A percentile compares a stretch with the other conserved stretches of the same genome.
Conservation (phyloP, 1,284 basidiomycete genomes). For the Trichosporon asahii region DNA sequence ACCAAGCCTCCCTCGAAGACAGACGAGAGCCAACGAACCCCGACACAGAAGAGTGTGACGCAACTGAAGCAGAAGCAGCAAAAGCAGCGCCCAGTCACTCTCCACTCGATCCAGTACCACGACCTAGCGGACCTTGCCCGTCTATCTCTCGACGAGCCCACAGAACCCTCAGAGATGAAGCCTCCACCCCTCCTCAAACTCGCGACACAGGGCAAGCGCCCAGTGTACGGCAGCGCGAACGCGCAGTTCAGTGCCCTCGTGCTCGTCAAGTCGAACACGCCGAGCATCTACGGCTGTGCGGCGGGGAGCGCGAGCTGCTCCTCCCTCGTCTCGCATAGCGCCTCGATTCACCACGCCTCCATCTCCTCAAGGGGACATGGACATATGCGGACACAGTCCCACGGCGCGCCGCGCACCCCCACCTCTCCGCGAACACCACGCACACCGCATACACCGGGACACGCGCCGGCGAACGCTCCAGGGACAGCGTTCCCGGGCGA, state of each 20-base stretch:
- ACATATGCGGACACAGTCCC: background rate
- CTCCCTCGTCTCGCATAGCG: too few relatives aligned
- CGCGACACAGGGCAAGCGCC: background rate
- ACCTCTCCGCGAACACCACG: background rate
- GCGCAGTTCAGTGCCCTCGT: background rate
- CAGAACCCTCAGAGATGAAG: background rate
- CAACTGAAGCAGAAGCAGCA: too few relatives aligned
- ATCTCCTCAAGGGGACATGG: background rate
- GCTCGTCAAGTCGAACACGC: background rate
- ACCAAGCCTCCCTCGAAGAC: background rate
- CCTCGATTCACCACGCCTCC: too few relatives aligned
- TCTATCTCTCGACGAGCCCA: background rate
- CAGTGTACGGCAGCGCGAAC: background rate
- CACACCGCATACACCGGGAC: background rate
- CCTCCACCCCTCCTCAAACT: background rate
- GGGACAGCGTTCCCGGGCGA: background rate
- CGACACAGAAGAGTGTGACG: background rate
- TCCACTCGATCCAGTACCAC: background rate
- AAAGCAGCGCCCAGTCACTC: background rate
- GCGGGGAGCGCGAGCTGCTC: background rate
- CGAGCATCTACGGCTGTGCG: background rate
- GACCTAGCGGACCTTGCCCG: background rate
- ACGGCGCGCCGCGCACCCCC: background rate
- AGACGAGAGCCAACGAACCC: background rate
- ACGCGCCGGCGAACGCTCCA: too few relatives aligned